These are phyloP conservation scores for Mrakia blollopis DNA, from an alignment of 768 basidiomycete genomes.

Conservation along the genomic window DNA sequence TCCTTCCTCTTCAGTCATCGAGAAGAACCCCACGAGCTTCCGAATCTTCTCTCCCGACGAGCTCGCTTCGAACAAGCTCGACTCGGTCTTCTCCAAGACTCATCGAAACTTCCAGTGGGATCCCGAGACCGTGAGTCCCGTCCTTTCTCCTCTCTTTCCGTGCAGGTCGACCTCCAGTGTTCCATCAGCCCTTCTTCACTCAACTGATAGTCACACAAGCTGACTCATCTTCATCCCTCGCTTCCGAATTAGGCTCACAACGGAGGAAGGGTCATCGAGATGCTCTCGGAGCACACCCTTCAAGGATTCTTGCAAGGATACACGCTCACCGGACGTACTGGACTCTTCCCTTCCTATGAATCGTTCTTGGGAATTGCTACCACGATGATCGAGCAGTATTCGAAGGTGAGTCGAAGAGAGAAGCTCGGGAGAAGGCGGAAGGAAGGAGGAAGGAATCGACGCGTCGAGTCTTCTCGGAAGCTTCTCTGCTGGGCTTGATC, in stretches of 20 bases:
- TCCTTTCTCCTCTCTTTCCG: no score
- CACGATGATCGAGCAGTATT: slow-evolving; percentile 70
- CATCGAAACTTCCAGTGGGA: slow-evolving; percentile 84
- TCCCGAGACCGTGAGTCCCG: slow-evolving; percentile 41
- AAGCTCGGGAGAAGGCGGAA: no score
- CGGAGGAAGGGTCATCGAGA: slow-evolving; percentile 80
- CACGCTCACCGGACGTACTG: slow-evolving; percentile 71
- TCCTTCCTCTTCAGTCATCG: neutral
- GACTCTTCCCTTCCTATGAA: slow-evolving; percentile 84
- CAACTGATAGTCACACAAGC: no score
- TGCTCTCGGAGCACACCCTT: slow-evolving; percentile 67
- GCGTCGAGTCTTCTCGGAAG: no score
- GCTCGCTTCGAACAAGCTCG: slow-evolving; percentile 79
- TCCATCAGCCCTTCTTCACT: no score
- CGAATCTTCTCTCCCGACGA: slow-evolving; percentile 82
- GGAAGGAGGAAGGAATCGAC: no score
- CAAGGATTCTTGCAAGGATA: slow-evolving; percentile 91
- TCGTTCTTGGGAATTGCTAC: slow-evolving; percentile 76
- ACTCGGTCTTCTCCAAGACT: slow-evolving; percentile 61
- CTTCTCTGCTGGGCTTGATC: no score
- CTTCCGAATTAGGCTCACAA: slow-evolving; percentile 54
- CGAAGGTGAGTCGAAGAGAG: slow-evolving; percentile 49
- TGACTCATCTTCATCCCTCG: neutral
- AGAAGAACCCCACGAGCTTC: slow-evolving; percentile 68
- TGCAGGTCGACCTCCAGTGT: no score